Evolutionary conservation across 2,329 filamentous ascomycete species (phyloP).

Genomic region (Lojkania enalia): DNA sequence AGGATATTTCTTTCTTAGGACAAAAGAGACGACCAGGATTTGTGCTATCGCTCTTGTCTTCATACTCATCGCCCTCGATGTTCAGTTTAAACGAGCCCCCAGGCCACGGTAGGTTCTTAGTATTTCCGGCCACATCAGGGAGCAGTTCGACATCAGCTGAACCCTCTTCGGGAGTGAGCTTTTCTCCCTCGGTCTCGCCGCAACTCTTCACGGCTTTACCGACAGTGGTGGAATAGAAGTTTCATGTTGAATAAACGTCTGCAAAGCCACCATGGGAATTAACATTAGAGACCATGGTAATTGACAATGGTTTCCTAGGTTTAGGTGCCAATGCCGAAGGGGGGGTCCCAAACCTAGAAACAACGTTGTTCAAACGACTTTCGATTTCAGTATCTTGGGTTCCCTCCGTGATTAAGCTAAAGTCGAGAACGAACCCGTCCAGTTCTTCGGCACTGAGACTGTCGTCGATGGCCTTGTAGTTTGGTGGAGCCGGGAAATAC

Average conservation of each 20-base stretch:
- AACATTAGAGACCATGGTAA: conserved; percentile 12
- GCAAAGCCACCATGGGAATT: conserved; percentile 12
- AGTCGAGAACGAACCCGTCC: too few species aligned
- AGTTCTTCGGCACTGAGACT: too few species aligned
- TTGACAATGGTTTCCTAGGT: conserved; percentile 14
- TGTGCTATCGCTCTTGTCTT: conserved; percentile 17
- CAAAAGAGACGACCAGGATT: conserved; percentile 17
- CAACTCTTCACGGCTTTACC: conserved; percentile 13
- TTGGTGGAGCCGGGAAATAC: too few species aligned
- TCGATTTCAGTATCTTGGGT: too few species aligned
- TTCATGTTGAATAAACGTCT: conserved; percentile 6
- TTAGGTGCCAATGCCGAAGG: conserved; percentile 3
- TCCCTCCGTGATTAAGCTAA: too few species aligned
- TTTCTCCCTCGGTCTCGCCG: conserved; percentile 8
- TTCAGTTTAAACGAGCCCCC: conserved; percentile 14
- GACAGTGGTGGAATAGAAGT: conserved; percentile 13
- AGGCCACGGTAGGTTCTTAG: conserved; percentile 13
- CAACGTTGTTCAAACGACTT: too few species aligned
- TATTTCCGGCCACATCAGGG: conserved; percentile 3
- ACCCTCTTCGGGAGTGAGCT: conserved; percentile 11
- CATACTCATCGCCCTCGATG: conserved; percentile 12
- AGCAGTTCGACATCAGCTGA: conserved; percentile 5
- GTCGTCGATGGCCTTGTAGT: too few species aligned
- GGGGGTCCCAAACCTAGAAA: too few species aligned
- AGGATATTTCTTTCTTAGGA: conserved; percentile 10